Conservation (phyloP, 2,329 filamentous ascomycete genomes). For the Fusarium sp. region DNA sequence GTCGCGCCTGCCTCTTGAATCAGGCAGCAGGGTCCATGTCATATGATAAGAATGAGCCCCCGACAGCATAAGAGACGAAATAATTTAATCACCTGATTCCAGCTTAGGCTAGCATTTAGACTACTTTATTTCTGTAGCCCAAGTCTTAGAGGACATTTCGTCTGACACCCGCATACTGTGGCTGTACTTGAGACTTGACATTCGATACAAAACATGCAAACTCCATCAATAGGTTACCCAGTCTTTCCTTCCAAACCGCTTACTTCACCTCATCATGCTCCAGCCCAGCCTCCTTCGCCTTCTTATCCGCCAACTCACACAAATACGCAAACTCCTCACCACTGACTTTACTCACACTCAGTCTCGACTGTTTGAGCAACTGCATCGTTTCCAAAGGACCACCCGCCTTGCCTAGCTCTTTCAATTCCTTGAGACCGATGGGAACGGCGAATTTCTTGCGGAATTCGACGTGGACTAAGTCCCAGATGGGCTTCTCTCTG, state of each 20-base stretch:
- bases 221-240: not conserved
- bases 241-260: not conserved
- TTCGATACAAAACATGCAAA: not conserved
- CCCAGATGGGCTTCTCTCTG: slow-evolving; percentile 72
- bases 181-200: not conserved
- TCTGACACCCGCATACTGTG: too few relatives aligned
- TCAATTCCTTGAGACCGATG: slow-evolving; percentile 78
- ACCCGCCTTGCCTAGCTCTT: slow-evolving; percentile 67
- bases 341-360: slow-evolving; percentile 81
- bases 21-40: not conserved
- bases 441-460: slow-evolving; percentile 81
- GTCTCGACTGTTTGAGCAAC: slow-evolving; percentile 80
- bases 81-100: fast-evolving
- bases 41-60: not conserved
- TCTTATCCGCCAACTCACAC: slow-evolving; percentile 61
- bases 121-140: not conserved
- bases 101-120: not conserved
- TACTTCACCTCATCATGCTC: slow-evolving; percentile 42
- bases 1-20: not conserved
- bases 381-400: slow-evolving; percentile 79
- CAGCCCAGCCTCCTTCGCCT: slow-evolving; percentile 53
- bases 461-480: slow-evolving; percentile 88
- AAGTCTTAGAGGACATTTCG: not conserved
- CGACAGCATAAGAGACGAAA: not conserved
- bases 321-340: slow-evolving; percentile 74